A percentile compares a stretch with the other conserved stretches of the same genome.
phyloP scores from a whole-genome alignment of 257 asterid species.

The Parsonsia alboflavescens region DNA sequence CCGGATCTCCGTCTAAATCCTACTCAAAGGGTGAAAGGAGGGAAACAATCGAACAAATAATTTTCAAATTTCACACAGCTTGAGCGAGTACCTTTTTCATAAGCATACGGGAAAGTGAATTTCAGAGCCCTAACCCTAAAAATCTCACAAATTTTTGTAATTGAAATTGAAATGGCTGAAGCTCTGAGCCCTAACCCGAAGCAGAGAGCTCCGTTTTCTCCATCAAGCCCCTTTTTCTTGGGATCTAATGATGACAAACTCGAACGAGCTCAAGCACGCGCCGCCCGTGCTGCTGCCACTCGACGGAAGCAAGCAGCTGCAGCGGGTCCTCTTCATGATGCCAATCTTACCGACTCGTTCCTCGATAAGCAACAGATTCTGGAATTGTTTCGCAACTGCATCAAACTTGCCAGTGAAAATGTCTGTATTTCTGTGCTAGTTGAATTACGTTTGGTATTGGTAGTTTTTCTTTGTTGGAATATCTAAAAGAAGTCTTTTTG shows the following conservation, averaged over 20 bases:
- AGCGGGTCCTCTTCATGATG: conserved; percentile 23
- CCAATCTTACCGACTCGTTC: conserved; percentile 25
- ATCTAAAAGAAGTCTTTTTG: not conserved
- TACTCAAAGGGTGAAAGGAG: not conserved
- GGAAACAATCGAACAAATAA: not conserved
- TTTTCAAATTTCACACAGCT: not conserved
- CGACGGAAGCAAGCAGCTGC: conserved; percentile 60
- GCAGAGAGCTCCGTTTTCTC: conserved; percentile 64
- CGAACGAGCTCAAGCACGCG: conserved; percentile 96
- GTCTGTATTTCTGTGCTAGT: conserved; percentile 25
- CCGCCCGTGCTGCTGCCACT: conserved; percentile 87
- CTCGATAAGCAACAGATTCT: conserved; percentile 78
- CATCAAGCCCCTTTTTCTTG: conserved; percentile 63
- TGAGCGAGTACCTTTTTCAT: not conserved
- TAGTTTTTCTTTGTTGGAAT: not conserved
- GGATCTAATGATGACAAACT: conserved; percentile 88
- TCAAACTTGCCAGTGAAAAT: conserved; percentile 95
- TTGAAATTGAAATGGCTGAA: conserved; percentile 49
- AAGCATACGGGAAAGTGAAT: not conserved
- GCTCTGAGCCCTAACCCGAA: conserved; percentile 63
- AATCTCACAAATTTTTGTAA: not conserved
- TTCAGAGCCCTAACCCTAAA: not conserved
- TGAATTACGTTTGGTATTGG: not conserved
- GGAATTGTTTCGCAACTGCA: conserved; percentile 81
- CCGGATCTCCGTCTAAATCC: not conserved